Base-by-base conservation (phyloP, 345 rosid genomes). In the Carallia brachiata region DNA sequence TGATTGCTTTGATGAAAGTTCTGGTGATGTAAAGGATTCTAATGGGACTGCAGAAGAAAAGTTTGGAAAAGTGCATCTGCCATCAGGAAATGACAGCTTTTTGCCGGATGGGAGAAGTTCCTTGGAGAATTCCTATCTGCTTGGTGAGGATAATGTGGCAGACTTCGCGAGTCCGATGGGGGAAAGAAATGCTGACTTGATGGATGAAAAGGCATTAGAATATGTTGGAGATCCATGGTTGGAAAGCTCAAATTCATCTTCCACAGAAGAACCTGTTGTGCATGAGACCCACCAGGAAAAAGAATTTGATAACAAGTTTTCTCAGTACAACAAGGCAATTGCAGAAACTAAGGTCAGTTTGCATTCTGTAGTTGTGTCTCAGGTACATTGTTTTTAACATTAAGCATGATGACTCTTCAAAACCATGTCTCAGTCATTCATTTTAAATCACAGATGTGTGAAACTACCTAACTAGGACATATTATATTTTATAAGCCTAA, bases 341-440 rank as follows among this genome's bases (percentile, higher is more conserved):
- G 71, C 72, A 37, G 71, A 58, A 63, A 62, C 15, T 39, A 56
- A 73, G 83, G 93, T 85, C 50, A 68, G 76, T 31, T 66, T 76
- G 36, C 48, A 44, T 23, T 55, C 15, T 8, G 60, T 9, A 55
- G 31, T 55, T 27, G 32, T 55, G 32, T 44, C 17, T 44, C 17
- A 10, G 48, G 15, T 44, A 10, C 16, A 12, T 12, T 44, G 50
- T 44, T 44, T 3, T 3, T 13, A 3, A 44, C 50, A 12, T 44
- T 44, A 44, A 15, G 50, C 17, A 44, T 13, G 16, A 44, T 44
- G 50, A 44, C 16, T 44, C 17, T 44, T 44, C 48, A 12, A 44
- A 40, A 44, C 50, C 3, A 44, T 44, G 1, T 44, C 50, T 44
- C 3, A 12, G 5, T 12, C 48, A 12, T 44, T 44, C 50, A 44